Percentiles rank a stretch among this genome's conserved stretches.
Evolutionary conservation across 2,329 filamentous ascomycete species (phyloP).

Genomic region (Calycina herbarum): DNA sequence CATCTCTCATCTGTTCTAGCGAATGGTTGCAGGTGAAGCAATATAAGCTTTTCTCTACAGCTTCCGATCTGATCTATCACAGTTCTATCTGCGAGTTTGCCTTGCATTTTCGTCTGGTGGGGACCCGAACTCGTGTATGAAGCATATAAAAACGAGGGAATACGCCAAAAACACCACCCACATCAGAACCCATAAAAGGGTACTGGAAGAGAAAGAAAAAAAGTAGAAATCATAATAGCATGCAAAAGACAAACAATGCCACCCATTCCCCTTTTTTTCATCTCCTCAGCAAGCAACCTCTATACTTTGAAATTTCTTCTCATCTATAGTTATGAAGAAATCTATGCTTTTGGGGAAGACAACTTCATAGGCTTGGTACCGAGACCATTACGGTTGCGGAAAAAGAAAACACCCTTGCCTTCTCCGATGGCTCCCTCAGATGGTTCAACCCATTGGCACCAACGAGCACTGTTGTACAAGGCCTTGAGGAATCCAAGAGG

Average conservation of each 20-base stretch:
- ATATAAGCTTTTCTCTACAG: not conserved
- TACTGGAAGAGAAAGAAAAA: too few species aligned
- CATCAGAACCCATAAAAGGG: too few species aligned
- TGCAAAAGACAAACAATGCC: too few species aligned
- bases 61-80: not conserved
- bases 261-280: not conserved
- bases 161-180: not conserved
- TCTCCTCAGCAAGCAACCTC: not conserved
- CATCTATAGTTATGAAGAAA: conserved; percentile 1
- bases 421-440: conserved; percentile 77
- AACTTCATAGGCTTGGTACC: conserved; percentile 48
- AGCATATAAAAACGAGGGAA: not conserved
- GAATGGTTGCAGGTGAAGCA: too few species aligned
- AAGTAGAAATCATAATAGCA: too few species aligned
- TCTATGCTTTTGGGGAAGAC: conserved; percentile 16
- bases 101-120: not conserved
- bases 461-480: conserved; percentile 76
- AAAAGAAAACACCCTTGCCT: conserved; percentile 90
- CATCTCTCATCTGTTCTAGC: too few species aligned
- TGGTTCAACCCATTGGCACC: conserved; percentile 98
- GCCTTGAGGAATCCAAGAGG: conserved; percentile 79
- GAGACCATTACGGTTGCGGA: conserved; percentile 88
- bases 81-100: not conserved
- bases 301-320: not conserved
- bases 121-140: not conserved